Evolutionary conservation across 1,284 basidiomycete species (phyloP), one percentile per base, ranked within the genome.

Genomic region (Trichosporon coremiiforme): DNA sequence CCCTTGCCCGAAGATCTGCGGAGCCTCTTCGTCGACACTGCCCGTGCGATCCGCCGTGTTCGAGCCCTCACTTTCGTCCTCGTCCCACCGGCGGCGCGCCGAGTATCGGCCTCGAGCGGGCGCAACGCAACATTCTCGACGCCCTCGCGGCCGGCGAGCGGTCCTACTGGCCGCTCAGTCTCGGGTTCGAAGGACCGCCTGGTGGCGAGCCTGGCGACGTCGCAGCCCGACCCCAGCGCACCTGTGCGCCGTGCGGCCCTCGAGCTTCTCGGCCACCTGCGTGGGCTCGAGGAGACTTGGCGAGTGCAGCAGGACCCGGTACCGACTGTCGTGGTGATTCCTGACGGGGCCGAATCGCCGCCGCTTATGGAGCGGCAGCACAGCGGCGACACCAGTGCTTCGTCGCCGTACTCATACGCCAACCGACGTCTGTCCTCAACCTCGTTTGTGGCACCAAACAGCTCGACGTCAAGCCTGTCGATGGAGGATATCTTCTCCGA

Each of bases 281-380:
- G 82, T 47, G 71, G 66, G 0, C 67, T 83, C 20, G 83, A 84
- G 70, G 83, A 84, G 68, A 66, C 71, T 3, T 66, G 80, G 6
- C 67, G 80, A 4, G 50, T 77, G 9, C 68, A 71, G 17, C 55
- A 66, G 53, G 66, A 67, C 22, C n/a, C 50, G 5, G 47, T 66
- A 0, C 71, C 71, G 15, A 65, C 29, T 2, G 70, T 73, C 3
- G 71, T 72, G 10, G 60, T 74, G 15, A 57, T 69, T 13, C 65
- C 53, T 7, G 70, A 70, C 10, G n/a, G 38, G 20, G 45, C 50
- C 9, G 68, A 33, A 5, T 64, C 63, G 38, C 38, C 63, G 4
- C 25, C 36, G 13, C 25, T 35, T 45, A 57, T 25, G 17, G 25
- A 65, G 22, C 20, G 38, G 33, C n/a, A 57, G 57, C 57, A 62